Evolutionary conservation across 768 basidiomycete species (phyloP).

Genomic region (Myochromella boudieri): DNA sequence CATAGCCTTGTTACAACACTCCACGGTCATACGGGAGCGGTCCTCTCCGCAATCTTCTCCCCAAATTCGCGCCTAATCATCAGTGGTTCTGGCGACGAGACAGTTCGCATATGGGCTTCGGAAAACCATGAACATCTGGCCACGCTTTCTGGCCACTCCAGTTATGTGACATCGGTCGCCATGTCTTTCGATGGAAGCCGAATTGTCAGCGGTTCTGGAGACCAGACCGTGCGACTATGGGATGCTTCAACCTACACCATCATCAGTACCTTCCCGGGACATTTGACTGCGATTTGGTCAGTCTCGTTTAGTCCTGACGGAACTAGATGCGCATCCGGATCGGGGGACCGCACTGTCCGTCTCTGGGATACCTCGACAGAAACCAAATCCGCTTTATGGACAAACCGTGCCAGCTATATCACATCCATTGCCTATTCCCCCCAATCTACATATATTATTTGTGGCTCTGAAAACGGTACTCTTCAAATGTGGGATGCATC

Average conservation of each 20-base stretch:
- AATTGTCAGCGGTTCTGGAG: constrained; percentile 8
- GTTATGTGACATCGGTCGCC: constrained; percentile 12
- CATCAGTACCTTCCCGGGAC: constrained; percentile 5
- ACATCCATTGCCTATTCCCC: constrained; percentile 10
- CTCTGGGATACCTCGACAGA: constrained; percentile 13
- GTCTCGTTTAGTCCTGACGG: constrained; percentile 11
- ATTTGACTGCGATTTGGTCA: constrained; percentile 8
- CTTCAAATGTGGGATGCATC: constrained; percentile 13
- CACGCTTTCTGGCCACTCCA: constrained; percentile 9
- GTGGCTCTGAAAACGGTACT: constrained; percentile 6
- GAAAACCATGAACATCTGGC: constrained; percentile 3
- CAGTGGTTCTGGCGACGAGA: constrained; percentile 12
- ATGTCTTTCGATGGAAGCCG: constrained; percentile 7
- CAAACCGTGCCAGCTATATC: constrained; percentile 7
- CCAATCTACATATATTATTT: constrained; percentile 1
- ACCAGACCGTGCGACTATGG: constrained; percentile 12
- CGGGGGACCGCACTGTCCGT: constrained; percentile 8
- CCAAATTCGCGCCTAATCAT: constrained; percentile 6
- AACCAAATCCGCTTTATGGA: constrained; percentile 3
- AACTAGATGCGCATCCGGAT: constrained; percentile 9
- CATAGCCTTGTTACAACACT: constrained; percentile 1
- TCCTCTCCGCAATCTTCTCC: constrained; percentile 5
- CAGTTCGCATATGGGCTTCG: constrained; percentile 8
- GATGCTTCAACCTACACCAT: constrained; percentile 4
- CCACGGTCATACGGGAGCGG: constrained; percentile 7